Base-by-base conservation (phyloP, 768 basidiomycete genomes). In the Strobilomyces confusus region DNA sequence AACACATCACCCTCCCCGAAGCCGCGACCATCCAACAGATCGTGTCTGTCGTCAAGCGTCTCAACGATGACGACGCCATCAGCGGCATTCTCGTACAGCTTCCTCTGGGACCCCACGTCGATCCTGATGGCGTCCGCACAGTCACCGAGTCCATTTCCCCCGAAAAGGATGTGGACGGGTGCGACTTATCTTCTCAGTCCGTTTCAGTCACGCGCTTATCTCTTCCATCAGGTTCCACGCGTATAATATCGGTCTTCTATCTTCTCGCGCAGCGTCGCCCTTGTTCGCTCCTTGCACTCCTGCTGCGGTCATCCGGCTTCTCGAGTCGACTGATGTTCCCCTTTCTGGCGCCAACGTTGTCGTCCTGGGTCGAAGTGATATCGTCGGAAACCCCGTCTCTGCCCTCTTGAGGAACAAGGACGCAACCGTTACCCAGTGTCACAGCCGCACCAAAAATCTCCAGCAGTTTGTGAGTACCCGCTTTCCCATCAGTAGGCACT, bases 121-220 rank as follows among this genome's bases (percentile, higher is more conserved):
- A 78, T 32, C 68, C 87, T 8, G 90, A 89, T 30, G 92, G 84
- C 22, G 95, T 97, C 69, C 86, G 93, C 49, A 78, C 79, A 23
- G 89, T 99, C 48, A 98, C 94, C n/a, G 95, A 98, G 71, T 87
- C 92, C 12, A 84, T 99, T 55, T 89, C 84, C 54, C 92, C 93
- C 17, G 81, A 87, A 69, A 99, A 99, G 74, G 97, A 99, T 62
- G 88, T 99, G 55, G 97, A 99, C 70, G 97, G 94, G 92, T 94
- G 62, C 51, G 79, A 71, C 37, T 43, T 58, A 30, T 36, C 15
- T 54, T 53, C 50, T 22, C 44, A 51, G 49, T 55, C 40, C 5
- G 15, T 43, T n/a, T 44, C 12, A 1, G 1, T 46, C 26, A 36
- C 38, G 46, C 50, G 46, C 52, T 63, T 46, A 48, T 54, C 41